Evolutionary conservation across 805 yeast genomes (phyloP).

Genomic region (Candida suzukii): DNA sequence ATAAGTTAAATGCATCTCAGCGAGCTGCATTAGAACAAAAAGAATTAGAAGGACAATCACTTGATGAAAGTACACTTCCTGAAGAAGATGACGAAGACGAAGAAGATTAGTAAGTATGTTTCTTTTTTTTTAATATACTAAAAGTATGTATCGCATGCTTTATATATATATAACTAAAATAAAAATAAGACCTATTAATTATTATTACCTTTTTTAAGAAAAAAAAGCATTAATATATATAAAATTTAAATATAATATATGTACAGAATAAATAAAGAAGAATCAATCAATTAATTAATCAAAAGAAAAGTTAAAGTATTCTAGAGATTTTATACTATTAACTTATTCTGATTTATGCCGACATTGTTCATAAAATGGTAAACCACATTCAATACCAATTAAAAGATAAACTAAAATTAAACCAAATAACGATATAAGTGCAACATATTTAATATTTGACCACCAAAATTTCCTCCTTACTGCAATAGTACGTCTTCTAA

Average conservation of each 20-base stretch:
- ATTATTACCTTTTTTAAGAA: no score
- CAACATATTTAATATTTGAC: constrained; percentile 42
- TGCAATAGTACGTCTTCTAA: constrained; percentile 59
- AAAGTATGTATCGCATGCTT: no score
- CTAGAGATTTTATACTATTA: neutral
- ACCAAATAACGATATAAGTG: constrained; percentile 17
- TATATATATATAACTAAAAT: neutral
- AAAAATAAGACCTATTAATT: neutral
- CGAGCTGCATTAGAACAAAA: constrained; percentile 17
- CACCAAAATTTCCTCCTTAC: constrained; percentile 68
- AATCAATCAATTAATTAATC: no score
- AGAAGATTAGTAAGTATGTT: constrained; percentile 4
- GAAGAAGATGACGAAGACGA: constrained; percentile 9
- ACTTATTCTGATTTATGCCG: constrained; percentile 16
- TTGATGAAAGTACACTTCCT: constrained; percentile 3
- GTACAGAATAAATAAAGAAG: no score
- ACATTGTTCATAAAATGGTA: constrained; percentile 40
- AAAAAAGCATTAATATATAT: no score
- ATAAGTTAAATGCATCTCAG: constrained; percentile 10
- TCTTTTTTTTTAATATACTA: neutral
- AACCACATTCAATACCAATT: constrained; percentile 47
- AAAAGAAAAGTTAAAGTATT: no score
- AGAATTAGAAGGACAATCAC: constrained; percentile 18
- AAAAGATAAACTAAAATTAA: constrained; percentile 35
- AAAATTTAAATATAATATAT: no score